Base-by-base conservation (phyloP, 768 basidiomycete genomes). In the Mycena crocata region DNA sequence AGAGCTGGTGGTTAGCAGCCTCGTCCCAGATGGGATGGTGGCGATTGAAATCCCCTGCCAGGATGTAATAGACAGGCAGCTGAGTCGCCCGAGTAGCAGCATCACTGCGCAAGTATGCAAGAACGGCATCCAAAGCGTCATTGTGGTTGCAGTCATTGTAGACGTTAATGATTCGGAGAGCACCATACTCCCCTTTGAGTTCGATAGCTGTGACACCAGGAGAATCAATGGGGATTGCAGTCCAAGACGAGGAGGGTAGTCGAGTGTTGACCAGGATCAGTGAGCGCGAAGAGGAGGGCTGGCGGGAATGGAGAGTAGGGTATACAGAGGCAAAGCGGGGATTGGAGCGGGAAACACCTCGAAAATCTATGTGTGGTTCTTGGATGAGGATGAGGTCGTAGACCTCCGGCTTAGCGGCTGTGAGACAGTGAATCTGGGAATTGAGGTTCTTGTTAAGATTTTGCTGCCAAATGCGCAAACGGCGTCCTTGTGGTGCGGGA, bases 1-100 rank as follows among this genome's bases (percentile, higher is more conserved):
- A 81, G 0, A 86, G 79, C 21, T 66, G 64, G 50, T 76, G 76
- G 12, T 54, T 54, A 35, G 79, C 74, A 0, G 71, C 57, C 5
- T 75, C 62, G 40, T 84, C 82, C 83, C 83, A 84, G 12, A 79
- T 26, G 0, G 77, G 78, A 70, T 83, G 79, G 65, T 84, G 82
- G 23, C 76, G 55, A 62, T 83, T 83, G 73, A 83, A 84, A 69
- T 84, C 78, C 0, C 84, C 78, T 0, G 68, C 40, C 82, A 79
- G 82, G 8, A 81, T 58, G 26, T 63, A 63, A 2, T 31, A 32
- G 14, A 63, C 2, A 3, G 62, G 62, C 7, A 3, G 42, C 40
- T 24, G 1, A 39, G 56, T 4, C 8, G 13, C 31, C 2, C 42
- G 15, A n/a, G 26, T 17, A 6, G 10, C n/a, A 6, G 40, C 56